Evolutionary conservation across 2,329 filamentous ascomycete species (phyloP), one percentile per base, ranked within the genome.

Genomic region (Pseudogymnoascus sp.): DNA sequence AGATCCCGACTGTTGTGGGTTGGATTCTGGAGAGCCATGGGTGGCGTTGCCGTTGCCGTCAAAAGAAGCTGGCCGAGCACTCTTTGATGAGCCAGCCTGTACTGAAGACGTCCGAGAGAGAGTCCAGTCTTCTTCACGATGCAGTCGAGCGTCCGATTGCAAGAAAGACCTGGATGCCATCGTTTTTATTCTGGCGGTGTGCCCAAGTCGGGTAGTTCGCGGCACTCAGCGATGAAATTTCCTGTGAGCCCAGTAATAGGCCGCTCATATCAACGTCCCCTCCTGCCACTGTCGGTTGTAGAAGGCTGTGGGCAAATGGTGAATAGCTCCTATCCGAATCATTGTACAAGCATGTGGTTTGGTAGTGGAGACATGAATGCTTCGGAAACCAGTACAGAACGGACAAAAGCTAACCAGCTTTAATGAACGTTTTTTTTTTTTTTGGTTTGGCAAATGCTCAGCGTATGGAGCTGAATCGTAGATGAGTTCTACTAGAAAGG

Each of bases 1-100:
- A 12, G 49, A 22, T 8, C 49, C 49, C 25, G 49, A 22, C 28
- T 33, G 28, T 2, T 55, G 49, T 14, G 28, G 22, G 22, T 19
- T 55, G 28, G 49, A 11, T 55, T 55, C 49, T 58, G 35, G 49
- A 33, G 61, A 45, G 38, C 42, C 58, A 60, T n/a, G 33, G 39
- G 62, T 63, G 39, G 60, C 28, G 58, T 61, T 45, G 58, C 39
- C 28, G 58, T 61, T 45, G 58, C 39, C 49, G 58, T 59, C 61
- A 42, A 55, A 22, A 42, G 33, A 60, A 28, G 30, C 52, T 41
- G 35, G 28, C n/a, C 42, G 7, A 59, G 52, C 12, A 35, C 49
- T 22, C 16, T 33, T 55, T 35, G 28, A 55, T 4, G 28, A 55
- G 49, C 28, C 35, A 58, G 41, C 60, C 12, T 61, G 36, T 7